Base-by-base conservation (phyloP, 2,329 filamentous ascomycete species). In the Ceratocystis albifundus region DNA sequence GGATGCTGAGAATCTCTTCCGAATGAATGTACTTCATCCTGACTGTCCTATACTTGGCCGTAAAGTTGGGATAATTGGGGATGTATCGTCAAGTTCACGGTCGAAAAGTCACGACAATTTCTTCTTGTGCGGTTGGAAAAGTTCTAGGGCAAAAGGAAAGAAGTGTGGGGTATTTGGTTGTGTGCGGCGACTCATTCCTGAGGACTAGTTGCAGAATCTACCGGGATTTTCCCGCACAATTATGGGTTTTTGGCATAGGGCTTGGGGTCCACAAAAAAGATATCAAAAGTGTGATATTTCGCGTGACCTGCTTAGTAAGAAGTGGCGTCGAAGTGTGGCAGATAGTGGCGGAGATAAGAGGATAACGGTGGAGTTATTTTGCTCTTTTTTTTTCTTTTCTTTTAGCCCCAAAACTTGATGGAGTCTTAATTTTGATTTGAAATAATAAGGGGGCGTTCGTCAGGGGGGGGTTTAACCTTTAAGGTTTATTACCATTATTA, bases 21-120 rank as follows among this genome's bases (percentile, higher is more conserved):
- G 90, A 96, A 86, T 96, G 91, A 84, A 99, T 96, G 90, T 96
- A 97, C 85, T 89, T 95, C 94, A 97, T 97, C 82, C 89, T 96
- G 88, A 82, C 81, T 80, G 78, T 78, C 75, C 76, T 77, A 76
- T 75, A 76, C 78, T 77, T 75, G 74, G 76, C 72, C 72, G 72
- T 66, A 61, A 63, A 61, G 57, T 66, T 65, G 67, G 62, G 62
- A 64, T 67, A 67, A 59, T 67, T 65, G 65, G 62, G 50, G 53
- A 68, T 55, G 65, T 65, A 65, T 67, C 65, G 65, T 68, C 65
- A 67, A 68, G 62, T 57, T 68, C 65, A 30, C 65, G 65, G 64
- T 75, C 74, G 68, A 66, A 73, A 75, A 72, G 74, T 69, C 66
- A 69, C 68, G 68, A 68, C 65, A 71, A 72, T 72, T 75, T 73